phyloP scores from a whole-genome alignment of 345 rosid genomes.

The Excoecaria agallocha region DNA sequence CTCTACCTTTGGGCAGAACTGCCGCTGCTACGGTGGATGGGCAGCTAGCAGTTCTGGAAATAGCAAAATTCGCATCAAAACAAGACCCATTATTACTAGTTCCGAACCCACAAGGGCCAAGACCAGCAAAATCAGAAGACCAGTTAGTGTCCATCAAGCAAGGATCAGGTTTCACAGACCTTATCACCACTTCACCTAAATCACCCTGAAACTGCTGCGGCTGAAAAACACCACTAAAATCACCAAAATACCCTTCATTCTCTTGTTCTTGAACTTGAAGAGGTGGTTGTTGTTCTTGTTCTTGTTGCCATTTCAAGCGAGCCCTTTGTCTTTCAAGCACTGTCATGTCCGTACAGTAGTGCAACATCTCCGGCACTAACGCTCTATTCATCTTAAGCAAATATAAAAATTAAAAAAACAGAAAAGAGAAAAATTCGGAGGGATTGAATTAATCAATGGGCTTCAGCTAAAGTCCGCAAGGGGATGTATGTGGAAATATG shows the following conservation, averaged over 20 bases:
- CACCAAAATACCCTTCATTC: constrained; percentile 30
- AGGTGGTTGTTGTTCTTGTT: constrained; percentile 34
- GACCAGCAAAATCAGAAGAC: constrained; percentile 16
- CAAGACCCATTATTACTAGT: constrained; percentile 24
- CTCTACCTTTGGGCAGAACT: constrained; percentile 25
- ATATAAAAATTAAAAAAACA: background rate
- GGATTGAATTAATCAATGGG: too few species aligned
- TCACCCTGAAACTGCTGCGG: constrained; percentile 28
- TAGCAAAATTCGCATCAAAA: constrained; percentile 31
- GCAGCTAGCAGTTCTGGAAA: constrained; percentile 48
- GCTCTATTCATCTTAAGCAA: constrained; percentile 32
- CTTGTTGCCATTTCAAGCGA: constrained; percentile 37
- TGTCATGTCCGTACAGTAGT: constrained; percentile 51
- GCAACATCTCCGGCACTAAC: constrained; percentile 34
- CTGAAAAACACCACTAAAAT: constrained; percentile 32
- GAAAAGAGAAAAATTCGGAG: background rate
- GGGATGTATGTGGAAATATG: too few species aligned
- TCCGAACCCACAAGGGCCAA: constrained; percentile 32
- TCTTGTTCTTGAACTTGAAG: background rate
- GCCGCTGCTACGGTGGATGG: constrained; percentile 33
- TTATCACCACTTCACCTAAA: constrained; percentile 27
- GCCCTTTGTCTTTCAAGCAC: constrained; percentile 65
- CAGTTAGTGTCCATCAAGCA: constrained; percentile 36
- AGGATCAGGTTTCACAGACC: constrained; percentile 45
- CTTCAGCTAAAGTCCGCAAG: too few species aligned